Base-by-base conservation (phyloP, 1,284 basidiomycete genomes). In the Cutaneotrichosporon mucoides region DNA sequence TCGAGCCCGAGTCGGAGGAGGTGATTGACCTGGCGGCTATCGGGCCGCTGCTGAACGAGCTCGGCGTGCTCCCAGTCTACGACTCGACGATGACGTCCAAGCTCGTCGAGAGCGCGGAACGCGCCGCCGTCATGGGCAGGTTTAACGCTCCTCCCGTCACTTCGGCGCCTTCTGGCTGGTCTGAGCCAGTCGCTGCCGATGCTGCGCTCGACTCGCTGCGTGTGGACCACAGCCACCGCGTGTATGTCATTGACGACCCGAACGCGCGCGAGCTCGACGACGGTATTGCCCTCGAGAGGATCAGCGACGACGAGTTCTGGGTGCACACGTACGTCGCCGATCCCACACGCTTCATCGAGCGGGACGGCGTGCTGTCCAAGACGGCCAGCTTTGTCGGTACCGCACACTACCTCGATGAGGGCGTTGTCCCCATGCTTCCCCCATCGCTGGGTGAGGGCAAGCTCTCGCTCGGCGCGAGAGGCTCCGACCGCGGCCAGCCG, bases 261-360 rank as follows among this genome's bases (percentile, higher is more conserved):
- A 73, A 70, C 5, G 94, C 96, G 0, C 79, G 88, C 66, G 96
- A 99, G 75, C 83, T 99, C 35, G 96, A 99, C 70, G 96, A 99
- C 74, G 96, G 92, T 1, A 72, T 99, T 38, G 95, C 93, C 0
- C 73, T 98, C 50, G 90, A 94, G 64, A 66, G 77, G 2, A 24
- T 24, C 24, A 80, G 86, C 2, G 84, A 85, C 3, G 83, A 81
- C 13, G 80, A 79, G 59, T 69, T 80, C 54, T 99, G 96, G 96
- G 71, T 96, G 12, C 95, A 98, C 69, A 81, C 89, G 15, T 95
- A 99, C 72, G 83, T 99, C 56, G 95, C 96, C 6, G 95, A 99
- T 73, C 94, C 95, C 0, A 94, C 92, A 0, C 81, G 88, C 2
- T 71, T 87, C 59, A 79, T 99, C 13, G 85, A 85, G 13, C 87